Evolutionary conservation across 257 asterid genomes (phyloP).

Genomic region (Solanum bukasovii): DNA sequence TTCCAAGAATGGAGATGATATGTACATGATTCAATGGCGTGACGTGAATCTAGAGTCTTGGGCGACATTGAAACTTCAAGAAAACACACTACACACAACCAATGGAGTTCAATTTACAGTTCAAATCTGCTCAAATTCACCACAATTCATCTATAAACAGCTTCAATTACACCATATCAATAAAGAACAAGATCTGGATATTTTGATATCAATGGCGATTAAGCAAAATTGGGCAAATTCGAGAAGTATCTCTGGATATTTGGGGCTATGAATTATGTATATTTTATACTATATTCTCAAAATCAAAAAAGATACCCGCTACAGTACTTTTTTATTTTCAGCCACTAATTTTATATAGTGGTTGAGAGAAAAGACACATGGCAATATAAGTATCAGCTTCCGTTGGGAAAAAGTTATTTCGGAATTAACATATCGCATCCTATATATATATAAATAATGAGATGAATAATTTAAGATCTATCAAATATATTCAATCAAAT

Average conservation of each 20-base stretch:
- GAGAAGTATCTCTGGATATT: background rate
- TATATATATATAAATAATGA: too few species aligned
- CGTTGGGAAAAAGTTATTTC: too few species aligned
- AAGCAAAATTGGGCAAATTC: background rate
- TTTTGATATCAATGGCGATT: background rate
- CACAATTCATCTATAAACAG: background rate
- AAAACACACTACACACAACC: background rate
- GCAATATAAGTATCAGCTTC: background rate
- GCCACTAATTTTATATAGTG: background rate
- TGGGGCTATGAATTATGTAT: background rate
- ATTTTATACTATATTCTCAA: background rate
- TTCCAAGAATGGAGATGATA: conserved; percentile 28
- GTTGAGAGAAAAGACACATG: background rate
- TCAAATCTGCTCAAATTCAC: background rate
- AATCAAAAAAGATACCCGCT: background rate
- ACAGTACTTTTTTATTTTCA: background rate
- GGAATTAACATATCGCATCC: too few species aligned
- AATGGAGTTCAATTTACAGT: background rate
- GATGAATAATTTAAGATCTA: too few species aligned
- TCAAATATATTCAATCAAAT: too few species aligned
- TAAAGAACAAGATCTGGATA: background rate
- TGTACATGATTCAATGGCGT: conserved; percentile 61
- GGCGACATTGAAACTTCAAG: conserved; percentile 33
- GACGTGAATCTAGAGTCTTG: conserved; percentile 41
- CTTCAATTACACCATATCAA: background rate